Evolutionary conservation across 139 green algal species (phyloP), one percentile per base, ranked within the genome.

Genomic region (Chlamydomonas urium): DNA sequence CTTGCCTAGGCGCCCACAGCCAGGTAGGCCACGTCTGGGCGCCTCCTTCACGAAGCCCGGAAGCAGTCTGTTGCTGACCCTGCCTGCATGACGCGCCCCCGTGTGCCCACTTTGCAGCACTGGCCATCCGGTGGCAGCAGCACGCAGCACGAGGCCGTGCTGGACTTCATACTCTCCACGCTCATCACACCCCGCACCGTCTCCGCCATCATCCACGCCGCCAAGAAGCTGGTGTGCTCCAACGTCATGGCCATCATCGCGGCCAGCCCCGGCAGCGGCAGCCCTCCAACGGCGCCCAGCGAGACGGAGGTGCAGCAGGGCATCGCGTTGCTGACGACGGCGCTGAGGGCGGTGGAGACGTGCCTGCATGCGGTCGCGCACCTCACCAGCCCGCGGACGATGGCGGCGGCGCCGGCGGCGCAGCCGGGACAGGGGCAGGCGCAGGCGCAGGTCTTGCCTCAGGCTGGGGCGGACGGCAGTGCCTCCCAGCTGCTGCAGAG

Each of bases 121-220:
- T 63, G 53, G 53, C 26, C 53, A 14, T 26, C 53, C 17, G 26
- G 26, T 26, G 19, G 53, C 53, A 14, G 17, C 53, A 14, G 21
- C 56, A 32, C 66, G 4, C 65, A 72, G 3, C 76, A 83, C 31
- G 77, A 83, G 69, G 77, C 77, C 1, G 69, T 83, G 19, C 62
- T 83, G 31, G 77, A 79, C 45, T 79, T 79, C 61, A 79, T 83
- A 47, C 38, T 83, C 6, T 83, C 73, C 48, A 83, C 67, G 10
- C 77, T 83, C 42, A 83, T 83, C 50, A 83, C 69, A 17, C 77
- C 77, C 26, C 67, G 77, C 45, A 83, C 77, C 4, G 77, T 83
- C 3, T 67, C 33, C 2, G 69, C 77, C 2, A 69, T 83, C 29
- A 48, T 83, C 42, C 77, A 83, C 37, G 72, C 77, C 10, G 77